Evolutionary conservation across 2,329 filamentous ascomycete species (phyloP).

Genomic region (Alternaria sp.): DNA sequence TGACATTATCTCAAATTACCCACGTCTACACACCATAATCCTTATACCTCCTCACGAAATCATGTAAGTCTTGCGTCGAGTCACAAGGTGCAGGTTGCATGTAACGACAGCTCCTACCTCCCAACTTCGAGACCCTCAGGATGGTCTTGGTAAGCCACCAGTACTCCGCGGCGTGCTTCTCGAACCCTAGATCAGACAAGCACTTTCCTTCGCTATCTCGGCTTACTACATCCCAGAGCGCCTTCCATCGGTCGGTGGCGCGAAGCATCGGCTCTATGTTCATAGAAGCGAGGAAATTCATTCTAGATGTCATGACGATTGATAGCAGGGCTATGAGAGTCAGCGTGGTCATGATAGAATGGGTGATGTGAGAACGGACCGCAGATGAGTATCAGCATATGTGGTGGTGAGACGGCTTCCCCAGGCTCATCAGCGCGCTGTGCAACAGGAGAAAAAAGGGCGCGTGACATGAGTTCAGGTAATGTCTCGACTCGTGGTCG

Average conservation of each 20-base stretch:
- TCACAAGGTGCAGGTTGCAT: background rate
- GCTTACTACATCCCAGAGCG: background rate
- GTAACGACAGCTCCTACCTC: background rate
- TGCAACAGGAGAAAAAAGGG: background rate
- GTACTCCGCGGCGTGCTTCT: background rate
- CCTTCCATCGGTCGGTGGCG: background rate
- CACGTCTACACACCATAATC: background rate
- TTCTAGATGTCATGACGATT: background rate
- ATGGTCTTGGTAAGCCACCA: background rate
- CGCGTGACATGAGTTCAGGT: background rate
- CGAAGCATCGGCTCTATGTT: background rate
- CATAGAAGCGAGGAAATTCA: background rate
- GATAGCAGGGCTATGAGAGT: background rate
- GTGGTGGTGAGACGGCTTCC: background rate
- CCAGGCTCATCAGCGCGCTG: background rate
- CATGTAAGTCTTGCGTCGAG: background rate
- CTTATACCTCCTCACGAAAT: background rate
- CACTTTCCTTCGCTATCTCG: background rate
- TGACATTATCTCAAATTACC: background rate
- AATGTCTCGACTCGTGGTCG: background rate
- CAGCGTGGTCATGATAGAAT: accelerated
- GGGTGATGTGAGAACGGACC: background rate
- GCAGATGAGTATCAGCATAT: background rate
- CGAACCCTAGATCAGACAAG: background rate
- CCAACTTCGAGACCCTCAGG: background rate